A percentile compares a stretch with the other conserved stretches of the same genome.
These are phyloP conservation scores for Penicillium ochrochloron DNA, from an alignment of 495 filamentous ascomycete species.

Conservation along the genomic window DNA sequence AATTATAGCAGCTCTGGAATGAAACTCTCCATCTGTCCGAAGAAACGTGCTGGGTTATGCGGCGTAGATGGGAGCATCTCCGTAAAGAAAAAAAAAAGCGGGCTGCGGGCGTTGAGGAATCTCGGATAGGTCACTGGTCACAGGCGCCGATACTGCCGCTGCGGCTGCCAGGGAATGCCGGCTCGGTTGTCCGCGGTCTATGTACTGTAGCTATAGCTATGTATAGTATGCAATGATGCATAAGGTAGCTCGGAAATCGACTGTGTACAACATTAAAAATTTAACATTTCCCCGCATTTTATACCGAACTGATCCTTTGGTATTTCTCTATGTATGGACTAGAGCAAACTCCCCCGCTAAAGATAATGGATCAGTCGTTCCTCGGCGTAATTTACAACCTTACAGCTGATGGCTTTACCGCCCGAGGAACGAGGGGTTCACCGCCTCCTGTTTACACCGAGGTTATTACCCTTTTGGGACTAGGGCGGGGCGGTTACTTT, in stretches of 20 bases:
- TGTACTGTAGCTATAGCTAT: not conserved
- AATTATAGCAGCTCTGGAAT: not conserved
- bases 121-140: slow-evolving; percentile 15
- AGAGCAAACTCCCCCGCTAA: not conserved
- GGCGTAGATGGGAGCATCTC: slow-evolving; percentile 47
- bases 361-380: not conserved
- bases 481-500: slow-evolving; percentile 23
- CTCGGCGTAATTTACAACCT: slow-evolving; percentile 12
- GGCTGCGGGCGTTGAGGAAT: slow-evolving; percentile 9
- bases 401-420: not conserved
- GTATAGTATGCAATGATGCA: not conserved
- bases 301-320: not conserved
- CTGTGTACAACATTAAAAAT: not conserved
- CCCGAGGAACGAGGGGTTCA: slow-evolving; percentile 13
- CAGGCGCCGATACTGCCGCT: slow-evolving; percentile 14
- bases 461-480: slow-evolving; percentile 25
- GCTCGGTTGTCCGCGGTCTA: slow-evolving; percentile 11
- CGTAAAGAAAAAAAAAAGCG: slow-evolving; percentile 13
- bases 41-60: slow-evolving; percentile 47
- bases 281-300: not conserved
- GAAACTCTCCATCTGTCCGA: slow-evolving; percentile 30
- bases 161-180: slow-evolving; percentile 12
- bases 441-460: slow-evolving; percentile 24
- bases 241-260: slow-evolving; percentile 5
- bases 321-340: not conserved